Conservation (phyloP, 257 asterid genomes). For the Striga asiatica region DNA sequence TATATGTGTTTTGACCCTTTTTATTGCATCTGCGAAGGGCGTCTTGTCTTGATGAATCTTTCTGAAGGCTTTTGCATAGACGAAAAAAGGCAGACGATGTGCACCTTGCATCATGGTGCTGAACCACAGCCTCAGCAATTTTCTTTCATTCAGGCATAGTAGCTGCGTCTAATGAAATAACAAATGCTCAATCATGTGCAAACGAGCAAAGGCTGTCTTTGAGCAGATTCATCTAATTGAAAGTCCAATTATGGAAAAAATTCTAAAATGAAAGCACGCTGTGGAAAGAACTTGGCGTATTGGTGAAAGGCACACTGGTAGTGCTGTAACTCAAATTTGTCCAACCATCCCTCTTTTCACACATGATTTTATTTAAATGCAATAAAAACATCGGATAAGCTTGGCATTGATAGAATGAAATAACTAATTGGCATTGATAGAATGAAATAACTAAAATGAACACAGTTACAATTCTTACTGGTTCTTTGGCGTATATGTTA, state of each 20-base stretch:
- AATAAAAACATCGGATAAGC: too few species aligned
- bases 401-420: too few species aligned
- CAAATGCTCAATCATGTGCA: too few species aligned
- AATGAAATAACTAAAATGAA: neutral
- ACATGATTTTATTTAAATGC: neutral
- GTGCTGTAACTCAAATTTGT: neutral
- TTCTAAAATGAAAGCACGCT: too few species aligned
- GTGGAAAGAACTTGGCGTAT: too few species aligned
- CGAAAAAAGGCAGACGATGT: neutral
- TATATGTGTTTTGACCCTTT: neutral
- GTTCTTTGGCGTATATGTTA: constrained; percentile 28
- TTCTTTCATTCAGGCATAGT: too few species aligned
- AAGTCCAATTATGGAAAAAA: neutral
- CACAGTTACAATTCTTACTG: constrained; percentile 33
- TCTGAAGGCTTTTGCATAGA: neutral
- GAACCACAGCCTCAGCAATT: neutral
- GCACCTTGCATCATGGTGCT: neutral
- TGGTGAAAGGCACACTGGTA: neutral
- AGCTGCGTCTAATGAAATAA: too few species aligned
- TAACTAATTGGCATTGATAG: too few species aligned
- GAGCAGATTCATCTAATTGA: neutral
- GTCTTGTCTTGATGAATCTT: neutral
- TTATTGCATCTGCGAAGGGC: neutral
- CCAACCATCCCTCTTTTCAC: neutral
- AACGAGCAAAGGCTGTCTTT: neutral